Evolutionary conservation across 2,329 filamentous ascomycete genomes (phyloP).

Genomic region (Blastomyces gilchristii): DNA sequence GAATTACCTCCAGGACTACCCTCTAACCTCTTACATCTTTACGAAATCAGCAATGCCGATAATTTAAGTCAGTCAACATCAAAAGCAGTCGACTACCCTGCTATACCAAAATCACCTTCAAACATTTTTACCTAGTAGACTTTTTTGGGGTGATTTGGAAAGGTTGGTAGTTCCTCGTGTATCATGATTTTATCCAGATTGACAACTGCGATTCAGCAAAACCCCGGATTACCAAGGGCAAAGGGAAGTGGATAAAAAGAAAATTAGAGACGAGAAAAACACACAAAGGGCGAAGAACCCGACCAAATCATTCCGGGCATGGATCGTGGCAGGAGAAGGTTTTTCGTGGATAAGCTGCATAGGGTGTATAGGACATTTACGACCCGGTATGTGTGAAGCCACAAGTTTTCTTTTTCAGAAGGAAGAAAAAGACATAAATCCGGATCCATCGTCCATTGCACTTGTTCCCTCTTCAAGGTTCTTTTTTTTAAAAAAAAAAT

Average conservation of each 20-base stretch:
- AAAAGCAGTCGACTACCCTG: not conserved
- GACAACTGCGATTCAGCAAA: not conserved
- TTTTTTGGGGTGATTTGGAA: not conserved
- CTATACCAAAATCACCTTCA: not conserved
- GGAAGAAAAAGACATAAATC: not conserved
- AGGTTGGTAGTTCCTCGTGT: not conserved
- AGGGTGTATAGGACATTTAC: constrained; percentile 30
- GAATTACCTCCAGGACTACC: not conserved
- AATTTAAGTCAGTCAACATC: not conserved
- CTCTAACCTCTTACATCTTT: not conserved
- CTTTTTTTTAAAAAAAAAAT: no score
- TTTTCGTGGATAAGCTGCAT: constrained; percentile 28
- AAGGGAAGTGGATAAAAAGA: not conserved
- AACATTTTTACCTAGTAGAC: not conserved
- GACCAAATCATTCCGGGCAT: constrained; percentile 37
- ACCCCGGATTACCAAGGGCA: not conserved
- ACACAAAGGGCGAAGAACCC: constrained; percentile 27
- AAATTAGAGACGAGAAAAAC: not conserved
- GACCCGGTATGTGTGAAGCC: constrained; percentile 27
- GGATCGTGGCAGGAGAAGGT: constrained; percentile 24
- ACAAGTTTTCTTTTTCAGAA: not conserved
- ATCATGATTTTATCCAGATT: not conserved
- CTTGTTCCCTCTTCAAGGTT: no score
- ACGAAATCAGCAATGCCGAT: not conserved
- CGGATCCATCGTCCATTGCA: not conserved